A percentile compares a stretch with the other conserved stretches of the same genome.
Conservation (phyloP, 2,329 filamentous ascomycete species). For the Biscogniauxia marginata region DNA sequence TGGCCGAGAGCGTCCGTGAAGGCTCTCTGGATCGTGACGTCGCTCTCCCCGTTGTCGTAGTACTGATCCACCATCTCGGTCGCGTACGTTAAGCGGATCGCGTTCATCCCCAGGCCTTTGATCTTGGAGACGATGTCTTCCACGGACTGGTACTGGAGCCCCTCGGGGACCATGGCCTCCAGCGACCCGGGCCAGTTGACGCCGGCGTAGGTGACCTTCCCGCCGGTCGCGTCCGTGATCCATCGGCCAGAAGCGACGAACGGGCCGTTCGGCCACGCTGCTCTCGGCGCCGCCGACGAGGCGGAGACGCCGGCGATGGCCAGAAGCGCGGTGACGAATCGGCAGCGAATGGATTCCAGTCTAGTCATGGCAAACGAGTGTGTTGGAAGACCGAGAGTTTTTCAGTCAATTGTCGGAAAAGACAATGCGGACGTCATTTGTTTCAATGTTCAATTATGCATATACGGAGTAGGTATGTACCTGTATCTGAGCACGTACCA, state of each 20-base stretch:
- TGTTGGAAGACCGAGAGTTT: neutral
- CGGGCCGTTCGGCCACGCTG: conserved; percentile 42
- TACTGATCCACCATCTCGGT: conserved; percentile 64
- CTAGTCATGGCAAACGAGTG: neutral
- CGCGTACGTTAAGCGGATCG: conserved; percentile 61
- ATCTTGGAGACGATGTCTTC: conserved; percentile 53
- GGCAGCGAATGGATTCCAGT: neutral
- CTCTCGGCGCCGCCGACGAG: conserved; percentile 13
- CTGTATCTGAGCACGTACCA: neutral
- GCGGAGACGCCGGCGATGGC: conserved; percentile 7
- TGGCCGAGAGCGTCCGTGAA: conserved; percentile 47
- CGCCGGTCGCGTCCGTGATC: conserved; percentile 43
- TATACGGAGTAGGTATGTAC: neutral
- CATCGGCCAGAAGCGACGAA: conserved; percentile 42
- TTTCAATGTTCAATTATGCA: no score
- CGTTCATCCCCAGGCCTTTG: conserved; percentile 62
- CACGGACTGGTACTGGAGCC: conserved; percentile 61
- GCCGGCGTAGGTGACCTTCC: conserved; percentile 50
- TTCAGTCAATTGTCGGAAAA: neutral
- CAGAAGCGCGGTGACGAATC: conserved; percentile 1
- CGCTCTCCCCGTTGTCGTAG: conserved; percentile 45
- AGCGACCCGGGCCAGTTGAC: conserved; percentile 62
- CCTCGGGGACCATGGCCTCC: conserved; percentile 63
- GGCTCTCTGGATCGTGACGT: conserved; percentile 44
- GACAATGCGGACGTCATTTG: neutral